Evolutionary conservation across 805 yeast genomes (phyloP), one percentile per base, ranked within the genome.

Genomic region (Saccharomycopsis malanga): DNA sequence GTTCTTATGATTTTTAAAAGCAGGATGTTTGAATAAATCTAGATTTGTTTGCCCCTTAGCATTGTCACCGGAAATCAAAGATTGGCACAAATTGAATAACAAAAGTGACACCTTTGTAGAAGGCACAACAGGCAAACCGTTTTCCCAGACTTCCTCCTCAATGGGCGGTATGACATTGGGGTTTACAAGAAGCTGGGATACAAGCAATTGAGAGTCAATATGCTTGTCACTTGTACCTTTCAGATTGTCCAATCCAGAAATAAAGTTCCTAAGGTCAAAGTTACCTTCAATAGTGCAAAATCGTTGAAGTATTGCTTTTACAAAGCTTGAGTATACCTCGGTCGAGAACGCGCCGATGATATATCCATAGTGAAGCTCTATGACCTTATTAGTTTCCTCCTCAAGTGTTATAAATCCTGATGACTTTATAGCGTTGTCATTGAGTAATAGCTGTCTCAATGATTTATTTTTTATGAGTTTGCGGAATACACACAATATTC

Each of bases 101-200:
- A 30, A n/a, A n/a, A 34, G 20, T 22, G 44, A 20, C 4, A 50
- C n/a, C 2, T 38, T 20, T 21, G 50, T 18, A 3, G 53, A 50
- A 4, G 53, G 50, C 5, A 40, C 7, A 9, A 40, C 39, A 7
- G 53, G 53, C 9, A 50, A 29, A 15, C 30, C 47, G 20, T 50
- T 53, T 27, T 50, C 53, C 53, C 53, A 50, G 5, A 46, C n/a
- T 24, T 42, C 53, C n/a, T 23, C 5, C 17, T 49, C 53, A 12
- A 17, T 20, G 1, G 52, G 52, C 12, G 41, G 7, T 18, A 7
- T 18, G 20, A n/a, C n/a, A n/a, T n/a, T 22, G 12, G 9, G 22
- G 15, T 24, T n/a, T 24, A n/a, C n/a, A n/a, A n/a, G 18, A 22
- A 15, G 18, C 39, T 39, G 40, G n/a, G 12, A 12, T 3, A 14